Conservation (phyloP, 2,329 filamentous ascomycete genomes). For the Diplodia sapinea region DNA sequence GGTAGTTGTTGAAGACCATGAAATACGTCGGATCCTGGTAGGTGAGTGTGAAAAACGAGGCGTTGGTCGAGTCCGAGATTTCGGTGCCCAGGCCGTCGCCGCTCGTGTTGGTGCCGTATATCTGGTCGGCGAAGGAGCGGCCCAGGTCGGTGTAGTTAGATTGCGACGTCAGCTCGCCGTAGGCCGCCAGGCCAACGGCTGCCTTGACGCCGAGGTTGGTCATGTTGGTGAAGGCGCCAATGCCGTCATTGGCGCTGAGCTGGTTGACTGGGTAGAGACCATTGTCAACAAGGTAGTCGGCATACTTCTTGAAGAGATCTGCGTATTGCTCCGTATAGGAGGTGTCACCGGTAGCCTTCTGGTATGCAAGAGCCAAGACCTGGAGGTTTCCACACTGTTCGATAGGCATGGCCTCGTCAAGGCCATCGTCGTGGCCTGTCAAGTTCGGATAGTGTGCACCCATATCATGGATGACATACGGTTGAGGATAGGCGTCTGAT, state of each 20-base stretch:
- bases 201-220: conserved; percentile 57
- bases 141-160: conserved; percentile 47
- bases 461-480: conserved; percentile 51
- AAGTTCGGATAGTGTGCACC: conserved; percentile 52
- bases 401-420: conserved; percentile 51
- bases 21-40: conserved; percentile 48
- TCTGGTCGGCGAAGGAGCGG: conserved; percentile 38
- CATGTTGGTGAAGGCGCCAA: conserved; percentile 51
- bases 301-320: conserved; percentile 46
- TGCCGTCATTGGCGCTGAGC: conserved; percentile 52
- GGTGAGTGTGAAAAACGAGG: conserved; percentile 51
- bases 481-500: conserved; percentile 34
- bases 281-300: conserved; percentile 51
- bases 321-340: conserved; percentile 47
- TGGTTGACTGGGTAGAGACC: conserved; percentile 49
- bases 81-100: conserved; percentile 30
- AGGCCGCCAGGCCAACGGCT: conserved; percentile 55
- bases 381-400: conserved; percentile 52
- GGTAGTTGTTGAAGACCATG: conserved; percentile 51
- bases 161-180: conserved; percentile 48
- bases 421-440: conserved; percentile 47
- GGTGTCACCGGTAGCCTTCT: conserved; percentile 48
- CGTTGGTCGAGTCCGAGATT: conserved; percentile 33
- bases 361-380: conserved; percentile 48
- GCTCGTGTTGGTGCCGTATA: conserved; percentile 29